Evolutionary conservation across 23 red algal genomes (phyloP), one percentile per base, ranked within the genome.

Genomic region (Gracilaria gracilis): DNA sequence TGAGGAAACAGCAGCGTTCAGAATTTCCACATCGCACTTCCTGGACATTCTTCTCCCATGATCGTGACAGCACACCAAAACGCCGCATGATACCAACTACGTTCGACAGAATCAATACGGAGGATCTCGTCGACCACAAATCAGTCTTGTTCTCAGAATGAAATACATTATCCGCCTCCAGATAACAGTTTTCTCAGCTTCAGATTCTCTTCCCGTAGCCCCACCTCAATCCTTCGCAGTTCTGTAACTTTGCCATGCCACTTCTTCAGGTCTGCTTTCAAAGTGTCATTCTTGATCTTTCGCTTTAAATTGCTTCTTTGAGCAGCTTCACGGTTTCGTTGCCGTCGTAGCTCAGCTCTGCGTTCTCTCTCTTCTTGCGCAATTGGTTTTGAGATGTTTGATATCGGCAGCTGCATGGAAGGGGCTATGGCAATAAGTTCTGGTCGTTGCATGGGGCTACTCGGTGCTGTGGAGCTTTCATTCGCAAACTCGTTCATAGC

Each of bases 191-290:
- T 88, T 59, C 84, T 72, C 34, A 88, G 28, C 27, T 61, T 75
- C 71, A 88, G 50, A 69, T 88, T 88, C 34, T 88, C 84, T 88
- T 88, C 84, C 35, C 84, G 65, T 16, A 88, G 57, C 33, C 27
- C 70, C 23, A 88, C 47, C 37, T 88, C 84, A 17, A 48, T 36
- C 27, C 42, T 69, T 16, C 84, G 61, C 32, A 88, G 38, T 64
- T 88, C 67, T 42, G 67, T 34, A 15, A 67, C 84, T 61, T 88
- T 73, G 7, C 42, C 84, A 24, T 88, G 67, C 65, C 51, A 58
- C 66, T 76, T 69, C 24, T 88, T 79, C 73, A 90, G 33, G 6
- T 80, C 71, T 53, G 59, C 36, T 25, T 75, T 79, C 7, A 90
- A 75, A 25, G 65, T 81, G 20, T 90, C 71, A 67, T 90, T 90